Evolutionary conservation across 2,329 filamentous ascomycete species (phyloP), one percentile per base, ranked within the genome.

Genomic region (Fonsecaea pugnacius): DNA sequence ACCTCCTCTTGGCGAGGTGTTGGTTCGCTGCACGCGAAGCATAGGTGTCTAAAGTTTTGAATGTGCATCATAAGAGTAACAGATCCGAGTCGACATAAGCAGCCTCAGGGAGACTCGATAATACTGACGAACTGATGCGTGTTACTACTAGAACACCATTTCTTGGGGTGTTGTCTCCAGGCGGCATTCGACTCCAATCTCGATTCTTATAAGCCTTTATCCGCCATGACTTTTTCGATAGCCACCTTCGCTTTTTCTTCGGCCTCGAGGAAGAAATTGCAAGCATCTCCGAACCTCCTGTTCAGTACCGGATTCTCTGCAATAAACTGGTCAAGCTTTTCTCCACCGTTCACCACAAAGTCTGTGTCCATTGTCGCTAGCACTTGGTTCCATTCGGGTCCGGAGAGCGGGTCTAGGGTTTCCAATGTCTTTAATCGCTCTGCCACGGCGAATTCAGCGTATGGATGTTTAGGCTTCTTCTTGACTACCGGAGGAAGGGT

Each of bases 291-390:
- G 24, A 58, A 40, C 38, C 38, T 58, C 32, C 24, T 54, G 21
- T 38, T 43, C 16, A 62, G 24, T 18, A 46, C 50, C 36, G 35
- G 8, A 35, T 48, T 46, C 16, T 10, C 21, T 32, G 35, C n/a
- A 46, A 62, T 62, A 24, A 32, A 30, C 1, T 56, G 8, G 32
- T 58, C 55, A 43, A 58, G 38, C 35, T 43, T 32, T n/a, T 43
- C 14, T 1, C 55, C 55, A 21, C 24, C 55, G 18, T 58, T 32
- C 14, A 27, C 27, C n/a, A 58, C 18, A 33, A 32, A 58, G 24
- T 58, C 55, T 1, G 38, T 46, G 21, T 35, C 24, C 24, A 40
- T 58, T 18, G 35, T 58, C 16, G 55, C 55, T 4, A 48, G 32
- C 16, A 46, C 24, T 18, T 40, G 38, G 30, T 58, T 43, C 55